Percentiles rank a stretch among this genome's conserved stretches.
Evolutionary conservation across 192 early-diverging fungal genomes (phyloP).

Genomic region (Coemansia sp.): DNA sequence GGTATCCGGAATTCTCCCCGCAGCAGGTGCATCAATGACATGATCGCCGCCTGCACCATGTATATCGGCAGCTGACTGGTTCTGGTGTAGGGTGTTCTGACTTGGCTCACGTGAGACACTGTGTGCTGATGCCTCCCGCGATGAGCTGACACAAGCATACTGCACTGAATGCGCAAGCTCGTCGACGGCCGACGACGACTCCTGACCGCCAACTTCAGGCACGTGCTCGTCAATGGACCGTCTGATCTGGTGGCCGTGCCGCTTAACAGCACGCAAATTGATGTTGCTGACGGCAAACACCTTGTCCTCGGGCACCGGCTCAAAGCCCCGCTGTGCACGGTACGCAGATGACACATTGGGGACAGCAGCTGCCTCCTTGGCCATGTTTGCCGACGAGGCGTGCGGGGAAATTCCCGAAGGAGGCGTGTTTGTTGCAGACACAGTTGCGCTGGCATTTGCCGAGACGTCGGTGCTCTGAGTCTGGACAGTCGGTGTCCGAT

Average conservation of each 20-base stretch:
- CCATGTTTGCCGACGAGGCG: slow-evolving; percentile 22
- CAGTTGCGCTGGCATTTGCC: slow-evolving; percentile 22
- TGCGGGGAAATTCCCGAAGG: slow-evolving; percentile 22
- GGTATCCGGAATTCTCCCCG: background rate
- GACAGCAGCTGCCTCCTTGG: slow-evolving; percentile 8
- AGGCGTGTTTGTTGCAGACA: slow-evolving; percentile 31
- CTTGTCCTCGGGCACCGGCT: slow-evolving; percentile 41
- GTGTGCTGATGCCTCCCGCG: slow-evolving; percentile 28
- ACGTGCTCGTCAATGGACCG: slow-evolving; percentile 18
- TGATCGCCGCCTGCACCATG: slow-evolving; percentile 6
- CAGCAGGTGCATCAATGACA: background rate
- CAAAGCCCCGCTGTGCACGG: slow-evolving; percentile 44
- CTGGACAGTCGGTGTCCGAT: slow-evolving; percentile 44
- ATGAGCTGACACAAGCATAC: slow-evolving; percentile 19
- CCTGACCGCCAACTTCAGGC: slow-evolving; percentile 4
- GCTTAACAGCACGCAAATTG: slow-evolving; percentile 41
- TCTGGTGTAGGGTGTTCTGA: slow-evolving; percentile 38
- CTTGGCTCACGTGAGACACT: slow-evolving; percentile 46
- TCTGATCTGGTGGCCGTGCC: slow-evolving; percentile 28
- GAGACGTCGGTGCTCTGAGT: slow-evolving; percentile 36
- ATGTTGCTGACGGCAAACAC: slow-evolving; percentile 45
- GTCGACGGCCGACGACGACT: slow-evolving; percentile 14
- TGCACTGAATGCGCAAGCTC: slow-evolving; percentile 16
- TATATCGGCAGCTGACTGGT: slow-evolving; percentile 23
- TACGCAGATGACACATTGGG: slow-evolving; percentile 14